Evolutionary conservation across 1,139 yeast species (phyloP).

Genomic region (Debaryomyces sp.): DNA sequence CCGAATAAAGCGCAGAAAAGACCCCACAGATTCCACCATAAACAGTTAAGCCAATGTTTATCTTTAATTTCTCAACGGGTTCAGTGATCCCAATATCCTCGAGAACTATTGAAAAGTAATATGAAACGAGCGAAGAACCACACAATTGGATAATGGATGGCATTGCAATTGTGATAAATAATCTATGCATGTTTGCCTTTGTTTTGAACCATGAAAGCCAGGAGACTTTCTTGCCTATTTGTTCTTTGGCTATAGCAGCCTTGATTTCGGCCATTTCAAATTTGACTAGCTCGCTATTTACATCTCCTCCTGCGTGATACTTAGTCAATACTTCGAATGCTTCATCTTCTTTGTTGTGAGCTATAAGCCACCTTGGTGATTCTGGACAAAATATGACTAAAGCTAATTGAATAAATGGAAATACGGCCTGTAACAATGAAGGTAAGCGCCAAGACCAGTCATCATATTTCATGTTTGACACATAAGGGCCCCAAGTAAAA

Average conservation of each 20-base stretch:
- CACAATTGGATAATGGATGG: conserved; percentile 15
- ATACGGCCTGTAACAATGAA: background rate
- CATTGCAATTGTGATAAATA: conserved; percentile 10
- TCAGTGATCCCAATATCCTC: conserved; percentile 17
- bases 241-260: conserved; percentile 28
- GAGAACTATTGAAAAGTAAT: conserved; percentile 18
- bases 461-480: conserved; percentile 8
- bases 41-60: conserved; percentile 12
- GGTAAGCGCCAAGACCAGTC: conserved; percentile 17
- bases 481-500: no score
- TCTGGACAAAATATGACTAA: conserved; percentile 34
- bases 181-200: conserved; percentile 16
- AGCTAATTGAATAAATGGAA: conserved; percentile 31
- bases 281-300: conserved; percentile 18
- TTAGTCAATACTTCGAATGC: conserved; percentile 42
- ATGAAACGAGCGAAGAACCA: conserved; percentile 18
- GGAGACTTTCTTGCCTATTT: conserved; percentile 17
- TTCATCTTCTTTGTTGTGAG: conserved; percentile 34
- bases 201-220: conserved; percentile 30
- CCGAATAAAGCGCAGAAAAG: conserved; percentile 5
- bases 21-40: conserved; percentile 25
- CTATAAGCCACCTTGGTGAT: conserved; percentile 38
- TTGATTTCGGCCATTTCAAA: conserved; percentile 40
- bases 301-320: conserved; percentile 41
- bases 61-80: conserved; percentile 8